These are phyloP conservation scores for Echinosophora koreensis DNA, from an alignment of 306 rosid genomes.

Conservation along the genomic window DNA sequence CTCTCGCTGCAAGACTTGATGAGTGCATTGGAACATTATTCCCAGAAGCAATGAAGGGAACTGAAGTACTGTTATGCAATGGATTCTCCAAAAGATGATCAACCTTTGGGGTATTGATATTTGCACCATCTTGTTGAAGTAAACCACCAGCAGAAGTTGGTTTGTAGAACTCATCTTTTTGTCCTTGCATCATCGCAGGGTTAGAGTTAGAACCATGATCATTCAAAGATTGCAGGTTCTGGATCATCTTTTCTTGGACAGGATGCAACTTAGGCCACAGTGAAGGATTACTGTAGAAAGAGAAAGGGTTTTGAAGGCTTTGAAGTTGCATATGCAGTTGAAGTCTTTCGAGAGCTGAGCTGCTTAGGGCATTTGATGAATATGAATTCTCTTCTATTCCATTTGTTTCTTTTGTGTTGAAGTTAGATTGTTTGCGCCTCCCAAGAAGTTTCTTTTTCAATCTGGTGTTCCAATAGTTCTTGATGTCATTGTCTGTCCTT, in stretches of 20 bases:
- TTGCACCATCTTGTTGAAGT: conserved; percentile 45
- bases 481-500: conserved; percentile 97
- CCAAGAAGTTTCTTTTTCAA: conserved; percentile 94
- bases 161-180: conserved; percentile 40
- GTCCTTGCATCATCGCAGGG: conserved; percentile 53
- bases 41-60: conserved; percentile 42
- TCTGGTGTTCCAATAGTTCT: conserved; percentile 97
- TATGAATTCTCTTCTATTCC: conserved; percentile 47
- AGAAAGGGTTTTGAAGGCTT: conserved; percentile 76
- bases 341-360: conserved; percentile 91
- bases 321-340: conserved; percentile 98
- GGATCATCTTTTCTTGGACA: conserved; percentile 74
- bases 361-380: conserved; percentile 67
- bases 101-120: conserved; percentile 42
- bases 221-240: conserved; percentile 58
- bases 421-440: conserved; percentile 70
- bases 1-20: conserved; percentile 41
- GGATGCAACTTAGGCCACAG: conserved; percentile 94
- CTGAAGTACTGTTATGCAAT: conserved; percentile 37
- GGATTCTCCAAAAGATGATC: conserved; percentile 48
- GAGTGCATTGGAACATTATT: conserved; percentile 43
- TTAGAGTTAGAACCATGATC: conserved; percentile 40
- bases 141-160: conserved; percentile 25
- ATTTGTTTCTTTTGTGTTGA: conserved; percentile 49
- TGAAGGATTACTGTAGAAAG: conserved; percentile 69